Percentiles rank a stretch among this genome's conserved stretches.
Evolutionary conservation across 2,329 filamentous ascomycete species (phyloP).

Genomic region (Penicillium sp.): DNA sequence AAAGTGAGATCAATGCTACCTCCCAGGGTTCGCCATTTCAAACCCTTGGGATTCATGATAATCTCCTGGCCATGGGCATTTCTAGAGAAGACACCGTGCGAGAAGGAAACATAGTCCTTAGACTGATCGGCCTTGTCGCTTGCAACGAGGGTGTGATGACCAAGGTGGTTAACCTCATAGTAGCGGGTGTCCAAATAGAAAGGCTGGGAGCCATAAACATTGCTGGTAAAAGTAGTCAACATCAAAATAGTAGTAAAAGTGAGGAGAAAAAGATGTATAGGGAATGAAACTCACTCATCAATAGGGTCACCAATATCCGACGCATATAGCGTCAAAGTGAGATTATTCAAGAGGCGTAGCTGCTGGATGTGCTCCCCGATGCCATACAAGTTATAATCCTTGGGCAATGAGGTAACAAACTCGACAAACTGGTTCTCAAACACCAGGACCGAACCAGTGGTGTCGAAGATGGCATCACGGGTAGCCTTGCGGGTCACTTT

Average conservation of each 20-base stretch:
- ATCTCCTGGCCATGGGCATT: slow-evolving; percentile 77
- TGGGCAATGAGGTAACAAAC: slow-evolving; percentile 63
- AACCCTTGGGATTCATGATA: slow-evolving; percentile 59
- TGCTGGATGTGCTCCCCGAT: slow-evolving; percentile 71
- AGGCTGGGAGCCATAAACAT: slow-evolving; percentile 74
- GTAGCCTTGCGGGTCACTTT: slow-evolving; percentile 56
- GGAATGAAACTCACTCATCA: slow-evolving; percentile 37
- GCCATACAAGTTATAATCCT: slow-evolving; percentile 73
- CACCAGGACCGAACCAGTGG: slow-evolving; percentile 61
- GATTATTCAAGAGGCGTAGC: slow-evolving; percentile 69
- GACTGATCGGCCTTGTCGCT: slow-evolving; percentile 52
- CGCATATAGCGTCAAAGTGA: slow-evolving; percentile 66
- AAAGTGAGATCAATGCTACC: slow-evolving; percentile 79
- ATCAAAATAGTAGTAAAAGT: background rate
- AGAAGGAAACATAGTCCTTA: slow-evolving; percentile 61
- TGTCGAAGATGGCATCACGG: slow-evolving; percentile 68
- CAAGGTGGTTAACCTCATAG: slow-evolving; percentile 56
- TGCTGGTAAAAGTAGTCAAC: slow-evolving; percentile 36
- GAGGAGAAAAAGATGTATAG: background rate
- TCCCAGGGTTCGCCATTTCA: slow-evolving; percentile 73
- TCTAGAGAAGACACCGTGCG: slow-evolving; percentile 74
- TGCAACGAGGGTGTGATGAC: slow-evolving; percentile 53
- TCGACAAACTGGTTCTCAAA: slow-evolving; percentile 79
- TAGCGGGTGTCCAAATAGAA: slow-evolving; percentile 80
- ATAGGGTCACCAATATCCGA: slow-evolving; percentile 63